phyloP scores from a whole-genome alignment of 2,329 filamentous ascomycete genomes.

The Aureobasidium subglaciale region DNA sequence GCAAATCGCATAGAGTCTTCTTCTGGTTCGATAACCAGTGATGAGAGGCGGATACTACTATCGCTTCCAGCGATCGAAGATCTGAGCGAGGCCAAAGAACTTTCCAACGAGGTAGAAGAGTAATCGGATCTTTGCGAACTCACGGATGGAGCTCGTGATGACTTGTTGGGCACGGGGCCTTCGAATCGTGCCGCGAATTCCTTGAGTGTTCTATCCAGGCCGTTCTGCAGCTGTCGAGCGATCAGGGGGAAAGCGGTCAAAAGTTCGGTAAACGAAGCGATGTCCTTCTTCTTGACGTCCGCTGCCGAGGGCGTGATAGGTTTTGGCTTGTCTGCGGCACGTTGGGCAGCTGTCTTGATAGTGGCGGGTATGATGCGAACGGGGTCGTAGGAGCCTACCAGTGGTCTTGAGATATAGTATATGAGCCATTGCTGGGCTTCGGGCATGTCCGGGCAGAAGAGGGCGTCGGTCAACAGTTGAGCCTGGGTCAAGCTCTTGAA shows the following conservation, averaged over 20 bases:
- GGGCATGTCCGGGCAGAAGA: slow-evolving; percentile 84
- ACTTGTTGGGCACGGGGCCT: slow-evolving; percentile 60
- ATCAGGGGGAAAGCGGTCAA: slow-evolving; percentile 92
- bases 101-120: slow-evolving; percentile 24
- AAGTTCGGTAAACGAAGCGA: slow-evolving; percentile 83
- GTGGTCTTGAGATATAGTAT: slow-evolving; percentile 87
- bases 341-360: slow-evolving; percentile 28
- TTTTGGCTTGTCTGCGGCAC: slow-evolving; percentile 22
- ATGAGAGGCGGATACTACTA: slow-evolving; percentile 39
- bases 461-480: slow-evolving; percentile 71
- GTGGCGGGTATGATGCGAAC: slow-evolving; percentile 62
- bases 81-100: slow-evolving; percentile 28
- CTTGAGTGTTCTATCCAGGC: slow-evolving; percentile 79
- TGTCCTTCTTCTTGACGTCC: slow-evolving; percentile 71
- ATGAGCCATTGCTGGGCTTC: slow-evolving; percentile 92
- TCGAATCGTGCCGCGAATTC: slow-evolving; percentile 84
- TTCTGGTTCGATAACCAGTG: slow-evolving; percentile 72
- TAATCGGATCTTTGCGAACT: slow-evolving; percentile 29
- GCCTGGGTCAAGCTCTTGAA: slow-evolving; percentile 90
- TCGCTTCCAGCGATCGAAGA: slow-evolving; percentile 30
- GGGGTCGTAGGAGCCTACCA: slow-evolving; percentile 77
- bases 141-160: slow-evolving; percentile 29
- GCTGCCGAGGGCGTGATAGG: slow-evolving; percentile 22
- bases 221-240: slow-evolving; percentile 88
- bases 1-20: slow-evolving; percentile 85